phyloP scores from a whole-genome alignment of 176 grass and related monocot genomes.

The Aegilops umbellulata region DNA sequence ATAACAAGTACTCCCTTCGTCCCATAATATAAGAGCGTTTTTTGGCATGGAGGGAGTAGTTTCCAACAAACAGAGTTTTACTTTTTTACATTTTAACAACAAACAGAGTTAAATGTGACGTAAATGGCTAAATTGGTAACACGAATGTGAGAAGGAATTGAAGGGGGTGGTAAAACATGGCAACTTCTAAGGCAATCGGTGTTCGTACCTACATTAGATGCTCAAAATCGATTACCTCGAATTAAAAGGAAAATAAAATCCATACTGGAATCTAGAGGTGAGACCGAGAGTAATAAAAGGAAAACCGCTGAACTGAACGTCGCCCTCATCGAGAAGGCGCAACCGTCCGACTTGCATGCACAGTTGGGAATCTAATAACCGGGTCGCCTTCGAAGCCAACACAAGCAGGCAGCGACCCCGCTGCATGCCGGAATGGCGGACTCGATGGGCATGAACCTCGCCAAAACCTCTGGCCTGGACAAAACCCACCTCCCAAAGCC shows the following conservation, averaged over 20 bases:
- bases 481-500: neutral
- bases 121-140: neutral
- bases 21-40: no score
- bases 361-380: neutral
- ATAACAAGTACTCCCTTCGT: neutral
- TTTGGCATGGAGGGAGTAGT: neutral
- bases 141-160: neutral
- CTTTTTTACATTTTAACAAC: no score
- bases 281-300: neutral
- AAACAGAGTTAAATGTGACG: neutral
- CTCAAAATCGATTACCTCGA: neutral
- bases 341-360: neutral
- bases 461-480: neutral
- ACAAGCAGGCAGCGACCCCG: neutral
- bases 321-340: neutral
- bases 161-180: neutral
- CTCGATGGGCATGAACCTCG: neutral
- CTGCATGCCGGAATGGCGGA: neutral
- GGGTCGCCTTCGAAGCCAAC: neutral
- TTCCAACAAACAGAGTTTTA: neutral
- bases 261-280: constrained; percentile 2
- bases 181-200: neutral
- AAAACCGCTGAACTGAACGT: neutral
- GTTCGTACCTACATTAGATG: neutral
- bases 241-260: neutral